Evolutionary conservation across 2,329 filamentous ascomycete genomes (phyloP).

Genomic region (Exophiala xenobiotica): DNA sequence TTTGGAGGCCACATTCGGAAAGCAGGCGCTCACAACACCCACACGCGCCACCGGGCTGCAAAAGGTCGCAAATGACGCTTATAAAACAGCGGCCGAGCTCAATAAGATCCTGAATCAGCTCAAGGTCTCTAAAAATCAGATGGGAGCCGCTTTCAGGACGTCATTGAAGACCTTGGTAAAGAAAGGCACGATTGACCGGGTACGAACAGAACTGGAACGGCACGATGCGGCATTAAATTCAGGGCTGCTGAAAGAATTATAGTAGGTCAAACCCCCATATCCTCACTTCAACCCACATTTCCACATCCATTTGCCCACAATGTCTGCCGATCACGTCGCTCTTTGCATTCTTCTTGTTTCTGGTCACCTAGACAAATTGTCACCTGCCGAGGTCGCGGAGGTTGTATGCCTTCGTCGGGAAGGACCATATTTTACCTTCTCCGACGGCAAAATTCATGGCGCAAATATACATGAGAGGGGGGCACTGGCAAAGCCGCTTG

Average conservation of each 20-base stretch:
- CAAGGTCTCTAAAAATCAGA: conserved; percentile 10
- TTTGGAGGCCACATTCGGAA: conserved; percentile 1
- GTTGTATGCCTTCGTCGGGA: too few species aligned
- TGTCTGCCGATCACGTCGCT: too few species aligned
- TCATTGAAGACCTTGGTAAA: conserved; percentile 7
- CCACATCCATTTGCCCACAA: too few species aligned
- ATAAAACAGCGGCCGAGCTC: conserved; percentile 4
- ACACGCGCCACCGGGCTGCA: conserved; percentile 2
- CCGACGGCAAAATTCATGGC: too few species aligned
- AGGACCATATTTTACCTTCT: too few species aligned
- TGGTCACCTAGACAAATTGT: too few species aligned
- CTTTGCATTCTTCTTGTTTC: too few species aligned
- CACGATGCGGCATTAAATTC: conserved; percentile 10
- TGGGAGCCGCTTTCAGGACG: conserved; percentile 2
- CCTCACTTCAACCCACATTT: too few species aligned
- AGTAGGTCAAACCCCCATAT: conserved; percentile 8
- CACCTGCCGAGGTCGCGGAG: too few species aligned
- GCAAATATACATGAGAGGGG: too few species aligned
- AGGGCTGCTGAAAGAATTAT: conserved; percentile 10
- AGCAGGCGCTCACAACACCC: not conserved
- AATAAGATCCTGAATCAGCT: conserved; percentile 10
- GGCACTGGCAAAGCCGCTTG: too few species aligned
- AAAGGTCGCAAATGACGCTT: conserved; percentile 2
- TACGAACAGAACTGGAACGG: conserved; percentile 5
- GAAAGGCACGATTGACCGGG: conserved; percentile 6